Evolutionary conservation across 148 eudicot genomes (phyloP).

Genomic region (Rhododendron ferrugineum): DNA sequence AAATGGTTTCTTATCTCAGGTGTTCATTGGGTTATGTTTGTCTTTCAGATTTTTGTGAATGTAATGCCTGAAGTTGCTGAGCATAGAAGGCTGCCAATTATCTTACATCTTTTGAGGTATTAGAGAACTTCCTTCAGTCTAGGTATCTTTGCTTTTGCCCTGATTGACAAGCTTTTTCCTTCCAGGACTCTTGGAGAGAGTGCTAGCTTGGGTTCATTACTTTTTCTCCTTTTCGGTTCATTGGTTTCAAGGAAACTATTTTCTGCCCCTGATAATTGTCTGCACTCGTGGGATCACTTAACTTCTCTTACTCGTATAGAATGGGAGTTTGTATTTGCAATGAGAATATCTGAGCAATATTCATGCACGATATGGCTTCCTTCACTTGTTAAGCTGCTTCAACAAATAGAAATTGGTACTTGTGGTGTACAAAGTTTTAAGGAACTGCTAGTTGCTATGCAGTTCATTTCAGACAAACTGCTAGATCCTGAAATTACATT

Average conservation of each 20-base stretch:
- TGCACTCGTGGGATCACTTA: conserved; percentile 27
- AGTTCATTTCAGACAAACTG: conserved; percentile 56
- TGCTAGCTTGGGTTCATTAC: conserved; percentile 63
- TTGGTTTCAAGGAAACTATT: conserved; percentile 39
- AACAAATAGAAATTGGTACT: conserved; percentile 32
- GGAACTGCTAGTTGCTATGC: conserved; percentile 51
- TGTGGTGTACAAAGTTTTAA: conserved; percentile 32
- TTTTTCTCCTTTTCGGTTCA: conserved; percentile 75
- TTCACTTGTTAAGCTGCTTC: conserved; percentile 59
- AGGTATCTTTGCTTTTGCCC: conserved; percentile 1
- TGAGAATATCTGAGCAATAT: conserved; percentile 63
- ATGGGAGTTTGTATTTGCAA: conserved; percentile 81
- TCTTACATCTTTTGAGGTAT: conserved; percentile 61
- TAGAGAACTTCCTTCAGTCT: neutral
- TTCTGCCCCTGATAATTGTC: conserved; percentile 20
- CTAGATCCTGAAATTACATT: conserved; percentile 76
- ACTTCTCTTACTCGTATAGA: conserved; percentile 29
- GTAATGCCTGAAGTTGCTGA: conserved; percentile 68
- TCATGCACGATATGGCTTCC: conserved; percentile 86
- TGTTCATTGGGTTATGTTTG: conserved; percentile 5
- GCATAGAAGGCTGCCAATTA: conserved; percentile 65
- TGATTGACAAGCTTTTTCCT: conserved; percentile 9
- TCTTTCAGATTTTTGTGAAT: conserved; percentile 57
- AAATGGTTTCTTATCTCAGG: neutral
- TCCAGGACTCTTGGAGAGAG: conserved; percentile 72